Base-by-base conservation (phyloP, 345 rosid species). In the Draba incana region DNA sequence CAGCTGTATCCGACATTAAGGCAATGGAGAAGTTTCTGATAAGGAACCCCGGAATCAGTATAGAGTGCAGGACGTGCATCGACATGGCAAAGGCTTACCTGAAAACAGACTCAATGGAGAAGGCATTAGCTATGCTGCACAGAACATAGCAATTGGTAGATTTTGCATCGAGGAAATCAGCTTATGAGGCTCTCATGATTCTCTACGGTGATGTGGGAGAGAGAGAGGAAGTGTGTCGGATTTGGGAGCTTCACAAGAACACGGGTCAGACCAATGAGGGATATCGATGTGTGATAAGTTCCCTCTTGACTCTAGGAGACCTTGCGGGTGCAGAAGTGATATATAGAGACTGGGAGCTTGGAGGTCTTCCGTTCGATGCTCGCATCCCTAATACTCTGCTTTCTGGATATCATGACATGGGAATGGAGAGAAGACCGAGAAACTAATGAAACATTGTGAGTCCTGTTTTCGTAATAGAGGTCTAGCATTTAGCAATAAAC, bases 191-290 rank as follows among this genome's bases (percentile, higher is more conserved):
- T 27, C 23, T 62, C 4, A 62, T 62, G 67, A 47, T 53, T 11
- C 45, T 16, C 9, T 62, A 47, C 13, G 67, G 67, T 33, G 55
- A 47, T 4, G 67, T 47, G 20, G 56, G 67, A 23, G 67, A 62
- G 67, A 62, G 56, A 23, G 67, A 62, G 8, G 67, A 62, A 6
- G 67, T 47, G 56, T 62, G 33, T 33, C 53, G 67, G 33, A 20
- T 62, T 6, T 62, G 67, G 67, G 67, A 62, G 67, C 67, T 62
- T 62, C 44, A 62, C 67, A 62, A 62, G 45, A 47, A 31, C 55
- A 38, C 66, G 3, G 54, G 55, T 31, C 27, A 24, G 43, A 62
- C 43, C 38, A 62, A 62, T 10, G 67, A 62, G 3, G 67, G 56
- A n/a, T 62, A 62, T 33, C 15, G 45, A 2, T 42, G 55, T 31